Conservation (phyloP, 2,329 filamentous ascomycete genomes). For the Paecilomyces formosus region DNA sequence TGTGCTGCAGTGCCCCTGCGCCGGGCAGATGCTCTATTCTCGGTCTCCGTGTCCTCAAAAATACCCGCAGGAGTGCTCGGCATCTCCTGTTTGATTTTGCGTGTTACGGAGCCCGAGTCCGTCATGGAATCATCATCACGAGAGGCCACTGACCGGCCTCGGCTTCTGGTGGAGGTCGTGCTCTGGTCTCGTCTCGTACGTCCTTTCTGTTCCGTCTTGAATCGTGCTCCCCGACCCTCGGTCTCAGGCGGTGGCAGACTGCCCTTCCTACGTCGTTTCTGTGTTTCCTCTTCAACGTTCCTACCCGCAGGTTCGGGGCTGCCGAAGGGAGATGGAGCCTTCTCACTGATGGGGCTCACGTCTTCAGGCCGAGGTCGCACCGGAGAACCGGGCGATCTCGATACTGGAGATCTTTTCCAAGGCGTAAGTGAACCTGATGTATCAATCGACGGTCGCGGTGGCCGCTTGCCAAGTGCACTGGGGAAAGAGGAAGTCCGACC, state of each 20-base stretch:
- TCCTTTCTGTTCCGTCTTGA: constrained; percentile 20
- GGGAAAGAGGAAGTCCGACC: constrained; percentile 14
- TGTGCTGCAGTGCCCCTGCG: constrained; percentile 15
- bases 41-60: constrained; percentile 23
- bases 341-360: constrained; percentile 40
- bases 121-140: constrained; percentile 22
- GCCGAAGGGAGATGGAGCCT: constrained; percentile 29
- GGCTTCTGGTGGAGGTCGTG: constrained; percentile 28
- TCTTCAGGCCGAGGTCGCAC: constrained; percentile 33
- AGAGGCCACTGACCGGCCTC: constrained; percentile 27
- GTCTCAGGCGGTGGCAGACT: constrained; percentile 8
- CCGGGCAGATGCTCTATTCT: constrained; percentile 19
- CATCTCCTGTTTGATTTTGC: constrained; percentile 24
- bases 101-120: constrained; percentile 8
- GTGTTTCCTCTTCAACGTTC: constrained; percentile 13
- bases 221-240: constrained; percentile 12
- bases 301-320: constrained; percentile 3
- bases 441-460: constrained; percentile 26
- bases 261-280: constrained; percentile 12
- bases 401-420: constrained; percentile 34
- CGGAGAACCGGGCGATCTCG: constrained; percentile 31
- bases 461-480: constrained; percentile 18
- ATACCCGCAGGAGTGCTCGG: constrained; percentile 28
- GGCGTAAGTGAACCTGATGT: constrained; percentile 35
- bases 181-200: constrained; percentile 25